phyloP scores from a whole-genome alignment of 2,329 filamentous ascomycete genomes.

The Clarireedia sp. region DNA sequence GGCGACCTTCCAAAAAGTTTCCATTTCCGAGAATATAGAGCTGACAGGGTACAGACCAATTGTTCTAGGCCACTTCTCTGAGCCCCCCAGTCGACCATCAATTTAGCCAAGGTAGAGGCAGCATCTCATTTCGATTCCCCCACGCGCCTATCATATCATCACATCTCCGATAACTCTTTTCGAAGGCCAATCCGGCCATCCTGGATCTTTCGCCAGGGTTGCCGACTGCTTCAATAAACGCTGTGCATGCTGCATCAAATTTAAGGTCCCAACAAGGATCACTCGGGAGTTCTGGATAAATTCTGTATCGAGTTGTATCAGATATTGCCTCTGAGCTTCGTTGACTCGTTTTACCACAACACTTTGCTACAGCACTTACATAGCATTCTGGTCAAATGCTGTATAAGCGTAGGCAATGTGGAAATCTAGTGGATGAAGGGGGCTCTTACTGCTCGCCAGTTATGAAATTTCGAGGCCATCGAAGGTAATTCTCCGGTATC shows the following conservation, averaged over 20 bases:
- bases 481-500: neutral
- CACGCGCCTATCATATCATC: slow-evolving; percentile 9
- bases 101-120: slow-evolving; percentile 1
- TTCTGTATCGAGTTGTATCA: slow-evolving; percentile 1
- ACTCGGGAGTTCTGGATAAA: neutral
- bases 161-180: neutral
- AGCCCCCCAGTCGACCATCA: neutral
- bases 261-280: slow-evolving; percentile 6
- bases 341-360: neutral
- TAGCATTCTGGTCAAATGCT: neutral
- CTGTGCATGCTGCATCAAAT: slow-evolving; percentile 11
- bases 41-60: neutral
- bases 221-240: slow-evolving; percentile 10
- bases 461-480: neutral
- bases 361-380: neutral
- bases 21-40: neutral
- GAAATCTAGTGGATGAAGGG: neutral
- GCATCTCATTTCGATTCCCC: slow-evolving; percentile 1
- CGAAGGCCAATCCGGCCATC: neutral
- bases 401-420: neutral
- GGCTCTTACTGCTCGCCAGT: neutral
- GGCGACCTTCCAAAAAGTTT: neutral
- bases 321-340: neutral
- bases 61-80: neutral
- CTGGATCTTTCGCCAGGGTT: neutral